phyloP scores from a whole-genome alignment of 2,329 filamentous ascomycete genomes.

The Arachnopeziza araneosa region DNA sequence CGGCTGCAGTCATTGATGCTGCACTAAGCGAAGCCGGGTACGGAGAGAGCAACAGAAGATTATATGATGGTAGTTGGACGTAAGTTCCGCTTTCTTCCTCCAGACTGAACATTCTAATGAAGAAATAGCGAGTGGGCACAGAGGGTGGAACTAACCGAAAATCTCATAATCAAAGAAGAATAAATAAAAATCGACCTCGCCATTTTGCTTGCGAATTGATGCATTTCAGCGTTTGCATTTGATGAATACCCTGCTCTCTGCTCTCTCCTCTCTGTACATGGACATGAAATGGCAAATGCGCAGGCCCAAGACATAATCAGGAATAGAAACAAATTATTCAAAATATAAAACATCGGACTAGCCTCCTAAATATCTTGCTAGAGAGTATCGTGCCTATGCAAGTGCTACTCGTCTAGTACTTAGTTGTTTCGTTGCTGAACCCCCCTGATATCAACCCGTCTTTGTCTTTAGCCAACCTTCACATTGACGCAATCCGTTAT shows the following conservation, averaged over 20 bases:
- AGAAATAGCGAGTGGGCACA: conserved; percentile 59
- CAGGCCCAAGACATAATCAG: background rate
- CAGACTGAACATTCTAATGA: background rate
- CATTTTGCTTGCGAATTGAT: background rate
- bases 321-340: background rate
- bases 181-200: conserved; percentile 1
- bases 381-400: background rate
- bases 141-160: conserved; percentile 54
- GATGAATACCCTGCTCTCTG: background rate
- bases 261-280: background rate
- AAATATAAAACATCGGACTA: background rate
- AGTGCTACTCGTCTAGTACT: background rate
- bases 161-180: conserved; percentile 51
- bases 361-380: background rate
- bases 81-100: conserved; percentile 45
- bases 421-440: too few relatives aligned
- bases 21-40: conserved; percentile 75
- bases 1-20: conserved; percentile 83
- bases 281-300: background rate
- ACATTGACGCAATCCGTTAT: too few relatives aligned
- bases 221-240: background rate
- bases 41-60: conserved; percentile 60
- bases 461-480: too few relatives aligned
- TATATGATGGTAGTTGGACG: conserved; percentile 99
- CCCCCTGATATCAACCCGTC: too few relatives aligned